Conservation (phyloP, 2,329 filamentous ascomycete genomes). For the Cryphonectria japonica region DNA sequence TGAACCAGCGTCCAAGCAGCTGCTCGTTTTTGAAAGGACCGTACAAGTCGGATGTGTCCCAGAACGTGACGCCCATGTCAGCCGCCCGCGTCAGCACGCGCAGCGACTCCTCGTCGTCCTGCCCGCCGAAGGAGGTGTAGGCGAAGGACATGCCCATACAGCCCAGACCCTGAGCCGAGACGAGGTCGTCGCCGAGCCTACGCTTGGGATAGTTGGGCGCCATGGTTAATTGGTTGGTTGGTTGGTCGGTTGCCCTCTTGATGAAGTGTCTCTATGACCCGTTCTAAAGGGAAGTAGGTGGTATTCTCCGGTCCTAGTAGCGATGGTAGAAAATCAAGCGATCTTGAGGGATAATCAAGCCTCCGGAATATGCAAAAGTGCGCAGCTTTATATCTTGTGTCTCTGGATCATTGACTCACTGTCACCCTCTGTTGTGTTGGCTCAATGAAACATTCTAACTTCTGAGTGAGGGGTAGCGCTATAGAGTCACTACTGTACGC, state of each 20-base stretch:
- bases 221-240: conserved; percentile 1
- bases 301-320: not conserved
- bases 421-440: too few species aligned
- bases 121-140: conserved; percentile 28
- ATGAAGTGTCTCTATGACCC: conserved; percentile 13
- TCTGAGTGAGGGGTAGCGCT: not conserved
- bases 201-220: conserved; percentile 21
- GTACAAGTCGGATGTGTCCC: conserved; percentile 30
- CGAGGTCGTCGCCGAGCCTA: conserved; percentile 27
- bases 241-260: not conserved
- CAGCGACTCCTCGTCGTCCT: conserved; percentile 30
- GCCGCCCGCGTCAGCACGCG: conserved; percentile 30
- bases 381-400: not conserved
- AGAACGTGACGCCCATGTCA: conserved; percentile 31
- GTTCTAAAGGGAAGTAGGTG: not conserved
- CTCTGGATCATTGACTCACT: not conserved
- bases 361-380: not conserved
- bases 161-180: conserved; percentile 25
- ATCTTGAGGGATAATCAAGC: not conserved
- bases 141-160: conserved; percentile 30
- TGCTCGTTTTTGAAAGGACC: conserved; percentile 41
- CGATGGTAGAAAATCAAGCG: not conserved
- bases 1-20: conserved; percentile 50
- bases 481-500: not conserved
- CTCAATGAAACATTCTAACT: not conserved